Evolutionary conservation across 306 rosid species (phyloP).

Genomic region (Sechiopsis laciniata): DNA sequence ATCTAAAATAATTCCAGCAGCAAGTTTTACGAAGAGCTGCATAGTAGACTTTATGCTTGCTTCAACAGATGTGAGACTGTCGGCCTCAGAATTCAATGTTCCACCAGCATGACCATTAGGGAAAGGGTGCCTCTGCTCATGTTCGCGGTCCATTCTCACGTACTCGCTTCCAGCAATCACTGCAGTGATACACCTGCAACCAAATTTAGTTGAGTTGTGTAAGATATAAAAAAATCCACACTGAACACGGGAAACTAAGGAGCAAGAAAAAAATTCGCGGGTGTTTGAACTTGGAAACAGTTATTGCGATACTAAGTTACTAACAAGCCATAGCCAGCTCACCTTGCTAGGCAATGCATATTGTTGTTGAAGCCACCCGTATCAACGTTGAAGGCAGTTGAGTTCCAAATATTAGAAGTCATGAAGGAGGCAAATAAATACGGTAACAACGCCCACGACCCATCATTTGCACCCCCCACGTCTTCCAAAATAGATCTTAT

Average conservation of each 20-base stretch:
- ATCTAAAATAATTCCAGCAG: slow-evolving; percentile 73
- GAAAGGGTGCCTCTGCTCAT: slow-evolving; percentile 57
- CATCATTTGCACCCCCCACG: slow-evolving; percentile 90
- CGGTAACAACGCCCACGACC: slow-evolving; percentile 93
- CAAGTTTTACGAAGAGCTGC: slow-evolving; percentile 82
- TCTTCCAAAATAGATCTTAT: slow-evolving; percentile 86
- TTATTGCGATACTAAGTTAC: too few relatives aligned
- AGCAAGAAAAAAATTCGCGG: slow-evolving; percentile 2
- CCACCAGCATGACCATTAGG: slow-evolving; percentile 60
- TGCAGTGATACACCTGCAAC: slow-evolving; percentile 83
- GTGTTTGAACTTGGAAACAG: too few relatives aligned
- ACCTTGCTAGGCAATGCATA: slow-evolving; percentile 94
- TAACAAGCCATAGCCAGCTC: slow-evolving; percentile 22
- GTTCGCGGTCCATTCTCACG: slow-evolving; percentile 81
- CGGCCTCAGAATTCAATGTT: slow-evolving; percentile 51
- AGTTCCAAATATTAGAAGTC: slow-evolving; percentile 85
- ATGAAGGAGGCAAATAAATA: slow-evolving; percentile 89
- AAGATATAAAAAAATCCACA: not conserved
- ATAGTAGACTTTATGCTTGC: slow-evolving; percentile 78
- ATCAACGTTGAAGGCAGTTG: slow-evolving; percentile 91
- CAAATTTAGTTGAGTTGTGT: slow-evolving; percentile 16
- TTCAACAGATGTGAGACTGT: slow-evolving; percentile 60
- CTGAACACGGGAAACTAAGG: not conserved
- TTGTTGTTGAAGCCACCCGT: slow-evolving; percentile 93
- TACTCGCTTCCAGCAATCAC: slow-evolving; percentile 88